Base-by-base conservation (phyloP, 345 rosid species). In the Ailanthus altissimus region DNA sequence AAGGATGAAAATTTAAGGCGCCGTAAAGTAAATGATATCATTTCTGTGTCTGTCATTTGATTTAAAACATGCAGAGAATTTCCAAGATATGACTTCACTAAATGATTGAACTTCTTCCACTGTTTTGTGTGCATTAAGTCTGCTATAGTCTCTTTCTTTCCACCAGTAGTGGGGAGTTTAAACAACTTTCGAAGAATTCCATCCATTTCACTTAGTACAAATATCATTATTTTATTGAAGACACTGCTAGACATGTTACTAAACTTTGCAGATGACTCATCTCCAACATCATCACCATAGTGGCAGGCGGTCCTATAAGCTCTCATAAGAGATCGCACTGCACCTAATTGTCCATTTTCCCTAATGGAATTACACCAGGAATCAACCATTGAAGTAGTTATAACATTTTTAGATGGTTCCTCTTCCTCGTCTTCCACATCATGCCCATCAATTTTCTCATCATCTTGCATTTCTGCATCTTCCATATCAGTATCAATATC, bases 241-340 rank as follows among this genome's bases (percentile, higher is more conserved):
- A 92, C 97, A 80, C 82, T 78, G 51, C 99, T 91, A 8, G 98
- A 90, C 92, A 96, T 90, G 72, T 79, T 80, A 36, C 88, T 86
- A 32, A 93, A 86, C 85, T 91, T 90, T 18, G 67, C 43, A 1
- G 93, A 73, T 54, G 92, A 80, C n/a, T 87, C 92, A 68, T 81
- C 93, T 66, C 85, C 97, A 0, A 84, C 81, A 78, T 96, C 99
- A 86, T 93, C 98, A 64, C 99, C 99, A 67, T 91, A 92, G 82
- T 96, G 99, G 78, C 97, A 93, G 12, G 99, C 98, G 71, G 87
- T 87, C 86, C 98, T 88, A 83, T 90, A 96, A 84, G 95, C 99
- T 84, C 87, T 89, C 90, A 92, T 70, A 67, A 96, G 89, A 75
- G 92, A 86, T 74, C 93, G 97, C 58, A 90, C 83, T 13, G 86